A percentile compares a stretch with the other conserved stretches of the same genome.
Conservation (phyloP, 345 rosid genomes). For the Murraya koenigii region DNA sequence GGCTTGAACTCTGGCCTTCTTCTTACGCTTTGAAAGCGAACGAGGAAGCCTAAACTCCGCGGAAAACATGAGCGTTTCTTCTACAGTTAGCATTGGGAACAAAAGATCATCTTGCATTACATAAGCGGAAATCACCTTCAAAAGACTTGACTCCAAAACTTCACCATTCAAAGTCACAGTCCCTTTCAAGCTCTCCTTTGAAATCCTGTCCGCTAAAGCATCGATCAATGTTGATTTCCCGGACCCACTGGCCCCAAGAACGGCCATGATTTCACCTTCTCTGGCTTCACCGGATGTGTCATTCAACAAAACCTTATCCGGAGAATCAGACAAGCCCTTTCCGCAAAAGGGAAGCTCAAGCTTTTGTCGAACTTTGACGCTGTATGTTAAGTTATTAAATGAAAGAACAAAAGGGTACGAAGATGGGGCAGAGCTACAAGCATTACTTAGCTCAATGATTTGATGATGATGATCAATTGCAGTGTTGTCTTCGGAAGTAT, state of each 20-base stretch:
- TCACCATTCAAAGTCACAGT: slow-evolving; percentile 76
- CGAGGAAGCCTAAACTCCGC: slow-evolving; percentile 96
- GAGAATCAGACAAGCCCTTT: slow-evolving; percentile 14
- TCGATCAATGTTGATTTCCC: slow-evolving; percentile 92
- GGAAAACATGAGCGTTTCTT: slow-evolving; percentile 90
- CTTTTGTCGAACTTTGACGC: slow-evolving; percentile 50
- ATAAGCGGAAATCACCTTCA: slow-evolving; percentile 89
- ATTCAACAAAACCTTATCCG: slow-evolving; percentile 49
- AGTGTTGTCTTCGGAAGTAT: slow-evolving; percentile 18
- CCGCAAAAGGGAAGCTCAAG: slow-evolving; percentile 34
- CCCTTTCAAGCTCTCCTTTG: slow-evolving; percentile 73
- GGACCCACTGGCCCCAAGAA: slow-evolving; percentile 92
- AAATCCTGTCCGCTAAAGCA: slow-evolving; percentile 79
- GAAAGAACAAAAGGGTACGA: slow-evolving; percentile 72
- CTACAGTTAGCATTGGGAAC: slow-evolving; percentile 91
- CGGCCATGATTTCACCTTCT: slow-evolving; percentile 89
- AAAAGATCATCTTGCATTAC: slow-evolving; percentile 96
- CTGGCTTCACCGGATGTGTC: slow-evolving; percentile 59
- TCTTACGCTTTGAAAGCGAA: slow-evolving; percentile 64
- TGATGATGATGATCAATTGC: slow-evolving; percentile 25
- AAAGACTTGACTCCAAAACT: slow-evolving; percentile 59
- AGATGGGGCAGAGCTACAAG: slow-evolving; percentile 37
- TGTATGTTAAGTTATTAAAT: slow-evolving; percentile 62
- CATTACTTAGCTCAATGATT: slow-evolving; percentile 36
- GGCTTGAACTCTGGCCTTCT: slow-evolving; percentile 77